These are phyloP conservation scores for Lipomyces chichibuensis DNA, from an alignment of 805 yeast species.

Conservation along the genomic window DNA sequence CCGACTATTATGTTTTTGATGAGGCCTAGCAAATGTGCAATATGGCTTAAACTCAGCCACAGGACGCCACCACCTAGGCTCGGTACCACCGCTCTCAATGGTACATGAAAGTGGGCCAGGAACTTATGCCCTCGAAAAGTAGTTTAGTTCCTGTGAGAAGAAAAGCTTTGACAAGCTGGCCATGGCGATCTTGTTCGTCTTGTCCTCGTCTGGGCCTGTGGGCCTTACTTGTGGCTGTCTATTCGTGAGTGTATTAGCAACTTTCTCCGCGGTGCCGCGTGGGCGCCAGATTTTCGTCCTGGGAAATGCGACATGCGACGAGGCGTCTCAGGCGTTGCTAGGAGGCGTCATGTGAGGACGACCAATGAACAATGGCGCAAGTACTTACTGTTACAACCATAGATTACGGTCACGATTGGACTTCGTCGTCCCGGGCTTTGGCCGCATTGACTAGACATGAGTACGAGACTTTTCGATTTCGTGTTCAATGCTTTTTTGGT, in stretches of 20 bases:
- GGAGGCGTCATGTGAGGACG: background rate
- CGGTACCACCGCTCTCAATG: no score
- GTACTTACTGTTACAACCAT: no score
- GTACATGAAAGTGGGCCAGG: no score
- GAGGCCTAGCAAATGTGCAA: no score
- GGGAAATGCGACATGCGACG: background rate
- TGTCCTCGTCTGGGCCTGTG: background rate
- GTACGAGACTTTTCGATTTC: no score
- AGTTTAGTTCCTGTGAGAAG: background rate
- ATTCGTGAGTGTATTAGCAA: no score
- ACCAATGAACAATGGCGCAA: background rate
- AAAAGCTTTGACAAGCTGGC: background rate
- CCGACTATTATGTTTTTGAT: no score
- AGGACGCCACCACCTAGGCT: no score
- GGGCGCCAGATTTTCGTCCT: background rate
- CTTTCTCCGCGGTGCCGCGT: background rate
- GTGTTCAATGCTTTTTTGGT: background rate
- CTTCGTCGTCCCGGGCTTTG: background rate
- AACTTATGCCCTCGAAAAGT: no score
- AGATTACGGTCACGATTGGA: background rate
- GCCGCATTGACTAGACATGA: background rate
- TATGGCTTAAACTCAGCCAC: no score
- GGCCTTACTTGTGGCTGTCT: no score
- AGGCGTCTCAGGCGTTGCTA: no score
- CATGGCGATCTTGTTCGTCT: background rate